Evolutionary conservation across 371 early-diverging fungal genomes (phyloP), one percentile per base, ranked within the genome.

Genomic region (Thermomucor indicae-seudaticae): DNA sequence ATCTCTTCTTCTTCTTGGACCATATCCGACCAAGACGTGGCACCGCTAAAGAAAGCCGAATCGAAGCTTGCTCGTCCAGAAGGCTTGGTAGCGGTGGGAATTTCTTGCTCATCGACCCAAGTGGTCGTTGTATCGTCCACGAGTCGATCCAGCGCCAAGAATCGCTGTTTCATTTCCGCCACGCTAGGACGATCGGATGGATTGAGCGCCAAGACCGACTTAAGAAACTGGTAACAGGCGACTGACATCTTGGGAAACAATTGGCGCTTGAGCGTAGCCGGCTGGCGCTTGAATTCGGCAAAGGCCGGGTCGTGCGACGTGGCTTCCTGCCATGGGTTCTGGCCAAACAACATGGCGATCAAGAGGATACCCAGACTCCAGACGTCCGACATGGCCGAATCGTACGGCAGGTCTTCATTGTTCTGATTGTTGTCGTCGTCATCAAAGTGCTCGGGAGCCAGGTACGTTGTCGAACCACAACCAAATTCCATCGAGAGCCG

Each of bases 241-340:
- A 24, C 22, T 1, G 78, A 73, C 47, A 82, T 58, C 17, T 49
- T 35, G 2, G 80, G 80, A 44, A 81, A 80, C 41, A 82, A 61
- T 29, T 57, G 49, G 6, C 47, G 10, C 51, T 64, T 63, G 29
- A 78, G 58, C n/a, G 75, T 66, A 32, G 53, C 34, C 14, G 80
- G 70, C 30, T 79, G 59, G 17, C 67, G 57, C 22, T 57, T 67
- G 56, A 68, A 85, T 41, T 74, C 78, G 10, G 70, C 57, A 61
- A 73, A 85, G 16, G 76, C 73, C 6, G 62, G 51, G 47, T 85
- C 85, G 29, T 58, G 43, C 17, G 67, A 55, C 17, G 72, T 66
- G 4, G 85, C 83, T 34, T 79, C 78, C 58, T 83, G 75, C 92
- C 92, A 91, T 2, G 90, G 92, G 58, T 91, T 89, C 46, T 87